Base-by-base conservation (phyloP, 805 yeast species). In the Wickerhamiella musiphila region DNA sequence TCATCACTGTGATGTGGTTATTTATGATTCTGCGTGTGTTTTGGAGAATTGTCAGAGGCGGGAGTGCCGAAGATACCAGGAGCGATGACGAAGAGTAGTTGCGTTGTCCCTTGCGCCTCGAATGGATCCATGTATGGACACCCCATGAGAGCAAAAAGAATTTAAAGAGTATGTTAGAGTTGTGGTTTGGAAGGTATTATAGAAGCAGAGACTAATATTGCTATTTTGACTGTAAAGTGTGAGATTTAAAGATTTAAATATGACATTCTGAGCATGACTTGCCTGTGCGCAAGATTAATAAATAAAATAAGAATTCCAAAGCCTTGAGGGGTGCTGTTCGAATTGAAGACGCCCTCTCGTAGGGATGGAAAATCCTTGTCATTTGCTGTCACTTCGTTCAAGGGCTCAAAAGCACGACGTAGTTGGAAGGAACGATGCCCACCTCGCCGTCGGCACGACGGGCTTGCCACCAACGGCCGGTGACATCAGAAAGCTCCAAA, bases 391-490 rank as follows among this genome's bases (percentile, higher is more conserved):
- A 10, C 21, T 10, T 21, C 30, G 17, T 28, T 19, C 14, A 19
- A 11, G 17, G 18, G 15, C 12, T 29, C 32, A 23, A 16, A 4
- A 83, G 61, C 54, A 79, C 79, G 29, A 86, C 84, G 50, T 86
- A 86, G 55, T 86, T 90, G 46, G 93, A 76, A 31, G 98, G 96
- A 54, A 94, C 83, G 47, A 86, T 86, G 43, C 96, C 98, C 27
- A 82, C 78, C 52, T 83, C 90, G 21, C 98, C 98, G 44, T 71
- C 77, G 6, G 76, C 65, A 48, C 84, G 70, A 53, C 78, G 71
- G 25, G 94, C 95, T 57, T 83, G 94, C 96, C 96, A 86, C 98
- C 98, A 86, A 57, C 92, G 74, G 28, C 95, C 95, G 42, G 78
- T 78, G 35, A 82, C 81, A 49, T 86, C 95, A 44, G 81, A 81